A percentile compares a stretch with the other conserved stretches of the same genome.
phyloP scores from a whole-genome alignment of 2,329 filamentous ascomycete genomes.

The Cryphonectria naterciae region DNA sequence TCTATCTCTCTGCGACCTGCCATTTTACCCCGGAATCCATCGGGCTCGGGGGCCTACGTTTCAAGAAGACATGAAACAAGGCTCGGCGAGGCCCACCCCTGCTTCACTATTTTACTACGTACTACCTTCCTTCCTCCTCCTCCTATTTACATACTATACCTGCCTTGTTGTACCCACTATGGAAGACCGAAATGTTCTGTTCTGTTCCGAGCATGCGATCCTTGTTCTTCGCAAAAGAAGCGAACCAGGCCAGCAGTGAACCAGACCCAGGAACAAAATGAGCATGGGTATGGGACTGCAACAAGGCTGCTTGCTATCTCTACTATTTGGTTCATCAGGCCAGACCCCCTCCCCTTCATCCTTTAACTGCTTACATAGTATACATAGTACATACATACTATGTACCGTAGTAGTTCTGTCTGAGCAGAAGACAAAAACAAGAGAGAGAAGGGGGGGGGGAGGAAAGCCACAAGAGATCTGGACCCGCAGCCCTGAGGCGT shows the following conservation, averaged over 20 bases:
- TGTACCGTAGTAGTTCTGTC: neutral
- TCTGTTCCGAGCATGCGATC: neutral
- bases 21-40: constrained; percentile 3
- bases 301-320: neutral
- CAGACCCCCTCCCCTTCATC: too few relatives aligned
- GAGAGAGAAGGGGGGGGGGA: too few relatives aligned
- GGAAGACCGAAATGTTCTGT: neutral
- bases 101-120: neutral
- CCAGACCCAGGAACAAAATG: too few relatives aligned
- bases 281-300: too few relatives aligned
- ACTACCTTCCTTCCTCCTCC: neutral
- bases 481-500: neutral
- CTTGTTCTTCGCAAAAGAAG: neutral
- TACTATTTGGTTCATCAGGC: neutral
- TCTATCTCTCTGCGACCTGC: neutral
- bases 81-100: constrained; percentile 4
- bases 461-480: neutral
- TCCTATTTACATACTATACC: neutral
- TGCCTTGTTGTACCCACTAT: neutral
- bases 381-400: neutral
- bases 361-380: too few relatives aligned
- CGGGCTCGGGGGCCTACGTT: neutral
- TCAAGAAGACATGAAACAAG: constrained; percentile 8
- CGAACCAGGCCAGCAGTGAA: neutral
- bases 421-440: neutral